Evolutionary conservation across 768 basidiomycete genomes (phyloP).

Genomic region (Psilocybe azurescens): DNA sequence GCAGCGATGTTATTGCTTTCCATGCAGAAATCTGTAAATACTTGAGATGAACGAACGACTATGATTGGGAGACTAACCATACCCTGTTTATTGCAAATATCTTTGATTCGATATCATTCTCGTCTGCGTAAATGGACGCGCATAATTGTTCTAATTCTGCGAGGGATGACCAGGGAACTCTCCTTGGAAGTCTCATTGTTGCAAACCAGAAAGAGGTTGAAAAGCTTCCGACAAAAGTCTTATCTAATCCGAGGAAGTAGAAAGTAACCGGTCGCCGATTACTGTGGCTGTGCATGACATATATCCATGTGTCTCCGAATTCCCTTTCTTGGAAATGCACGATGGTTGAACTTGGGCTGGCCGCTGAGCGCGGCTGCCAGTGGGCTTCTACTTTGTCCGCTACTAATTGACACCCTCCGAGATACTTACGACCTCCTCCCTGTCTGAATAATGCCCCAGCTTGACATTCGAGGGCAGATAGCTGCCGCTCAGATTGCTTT

Average conservation of each 20-base stretch:
- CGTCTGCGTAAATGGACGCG: constrained; percentile 73
- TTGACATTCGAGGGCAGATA: constrained; percentile 54
- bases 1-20: constrained; percentile 75
- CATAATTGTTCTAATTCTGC: constrained; percentile 22
- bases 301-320: constrained; percentile 14
- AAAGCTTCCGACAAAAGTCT: constrained; percentile 13
- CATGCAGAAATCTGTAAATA: constrained; percentile 73
- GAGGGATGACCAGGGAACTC: constrained; percentile 23
- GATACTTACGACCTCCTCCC: constrained; percentile 27
- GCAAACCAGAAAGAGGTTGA: background rate
- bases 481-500: constrained; percentile 63
- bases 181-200: constrained; percentile 23
- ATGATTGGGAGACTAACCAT: constrained; percentile 26
- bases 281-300: constrained; percentile 18
- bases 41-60: background rate
- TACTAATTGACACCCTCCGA: constrained; percentile 22
- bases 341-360: constrained; percentile 23
- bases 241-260: constrained; percentile 9
- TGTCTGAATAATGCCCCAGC: constrained; percentile 40
- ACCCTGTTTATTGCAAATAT: constrained; percentile 58
- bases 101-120: constrained; percentile 53
- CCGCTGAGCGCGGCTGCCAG: background rate
- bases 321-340: constrained; percentile 26
- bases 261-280: constrained; percentile 12
- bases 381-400: constrained; percentile 1